Evolutionary conservation across 257 asterid genomes (phyloP), one percentile per base, ranked within the genome.

Genomic region (Solanum habrochaites): DNA sequence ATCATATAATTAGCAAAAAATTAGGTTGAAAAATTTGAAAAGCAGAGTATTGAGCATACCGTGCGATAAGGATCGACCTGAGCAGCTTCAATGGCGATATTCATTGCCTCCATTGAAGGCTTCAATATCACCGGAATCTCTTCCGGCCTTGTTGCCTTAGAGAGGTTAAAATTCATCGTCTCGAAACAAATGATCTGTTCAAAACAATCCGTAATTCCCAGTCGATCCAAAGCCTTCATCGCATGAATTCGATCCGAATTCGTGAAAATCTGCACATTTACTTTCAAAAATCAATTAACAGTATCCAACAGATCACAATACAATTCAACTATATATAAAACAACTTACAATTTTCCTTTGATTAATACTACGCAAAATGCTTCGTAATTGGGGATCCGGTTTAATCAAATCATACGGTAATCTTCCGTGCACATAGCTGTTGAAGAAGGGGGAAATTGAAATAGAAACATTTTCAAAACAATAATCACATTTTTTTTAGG

Each of bases 371-470:
- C 88, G 91, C 89, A 96, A 73, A 5, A 94, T 87, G 86, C 83
- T 90, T 60, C 93, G 94, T 62, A 96, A 88, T 45, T 90, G 93
- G 15, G 93, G 7, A 87, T 94, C 92, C 11, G 95, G 96, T 87
- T 89, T 88, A 94, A 95, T 93, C 92, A 92, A 83, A 87, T 95
- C 92, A 77, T 95, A 96, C 1, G 99, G 98, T 85, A 96, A 91
- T 83, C 96, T 95, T 85, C 99, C 99, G 93, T 96, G 99, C 83
- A 96, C 98, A 90, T 90, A 86, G 87, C 99, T 95, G 91, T 69
- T 52, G 29, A 64, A 2, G 14, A 56, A 20, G 71, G 9, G 32
- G 45, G 45, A 1, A 39, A 58, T 5, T 52, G 62, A 11, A 29
- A 58, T 37, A 27, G 31, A 45, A 25, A 43, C 25, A 29, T 27